A percentile compares a stretch with the other conserved stretches of the same genome.
Conservation (phyloP, 1,139 yeast species). For the Yamadazyma sp. region DNA sequence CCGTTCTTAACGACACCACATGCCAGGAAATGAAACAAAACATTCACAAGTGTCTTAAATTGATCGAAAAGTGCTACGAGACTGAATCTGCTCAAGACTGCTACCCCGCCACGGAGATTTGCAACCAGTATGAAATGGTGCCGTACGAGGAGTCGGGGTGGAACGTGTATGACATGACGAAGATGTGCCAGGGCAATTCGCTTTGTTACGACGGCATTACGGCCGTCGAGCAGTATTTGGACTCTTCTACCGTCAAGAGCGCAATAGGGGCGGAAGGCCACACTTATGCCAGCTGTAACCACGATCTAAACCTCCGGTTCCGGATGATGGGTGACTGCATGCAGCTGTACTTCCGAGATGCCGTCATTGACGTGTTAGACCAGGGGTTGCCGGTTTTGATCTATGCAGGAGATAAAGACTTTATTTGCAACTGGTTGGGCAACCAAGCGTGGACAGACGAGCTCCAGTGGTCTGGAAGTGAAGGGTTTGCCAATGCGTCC, state of each 20-base stretch:
- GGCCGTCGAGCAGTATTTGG: constrained; percentile 29
- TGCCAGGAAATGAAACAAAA: constrained; percentile 65
- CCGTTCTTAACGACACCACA: constrained; percentile 69
- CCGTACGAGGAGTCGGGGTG: constrained; percentile 47
- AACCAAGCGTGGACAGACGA: constrained; percentile 34
- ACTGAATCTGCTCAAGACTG: constrained; percentile 75
- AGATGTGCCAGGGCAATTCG: constrained; percentile 69
- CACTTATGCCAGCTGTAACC: constrained; percentile 73
- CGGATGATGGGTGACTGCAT: constrained; percentile 85
- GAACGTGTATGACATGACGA: constrained; percentile 89
- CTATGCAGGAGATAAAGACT: constrained; percentile 40
- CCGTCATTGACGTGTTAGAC: constrained; percentile 8
- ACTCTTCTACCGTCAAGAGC: constrained; percentile 35
- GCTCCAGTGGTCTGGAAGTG: constrained; percentile 28
- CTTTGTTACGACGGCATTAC: constrained; percentile 55
- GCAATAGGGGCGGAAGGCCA: constrained; percentile 79
- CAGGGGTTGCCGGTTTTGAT: constrained; percentile 24
- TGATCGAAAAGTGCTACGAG: constrained; percentile 70
- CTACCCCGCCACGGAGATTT: constrained; percentile 64
- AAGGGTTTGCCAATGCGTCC: constrained; percentile 21
- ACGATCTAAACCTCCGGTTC: constrained; percentile 76
- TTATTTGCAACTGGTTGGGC: constrained; percentile 40
- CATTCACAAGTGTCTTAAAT: constrained; percentile 69
- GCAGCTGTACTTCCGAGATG: constrained; percentile 35
- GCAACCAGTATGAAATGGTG: constrained; percentile 24